phyloP scores from a whole-genome alignment of 345 rosid species.

The Abelmoschus esculentus region DNA sequence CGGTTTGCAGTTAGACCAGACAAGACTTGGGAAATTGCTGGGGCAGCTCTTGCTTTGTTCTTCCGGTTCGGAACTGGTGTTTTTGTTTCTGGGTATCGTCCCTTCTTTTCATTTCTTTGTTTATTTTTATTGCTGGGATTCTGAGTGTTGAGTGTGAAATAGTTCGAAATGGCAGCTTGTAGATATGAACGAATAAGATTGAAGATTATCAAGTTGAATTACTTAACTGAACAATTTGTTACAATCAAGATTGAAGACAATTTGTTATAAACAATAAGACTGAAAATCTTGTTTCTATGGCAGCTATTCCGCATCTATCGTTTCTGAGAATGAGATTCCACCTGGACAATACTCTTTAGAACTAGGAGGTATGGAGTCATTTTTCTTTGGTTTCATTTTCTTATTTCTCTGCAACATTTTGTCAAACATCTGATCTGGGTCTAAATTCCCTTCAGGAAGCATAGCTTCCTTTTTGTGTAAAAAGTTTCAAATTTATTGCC shows the following conservation, averaged over 20 bases:
- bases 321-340: slow-evolving; percentile 62
- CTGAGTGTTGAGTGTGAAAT: background rate
- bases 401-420: background rate
- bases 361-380: slow-evolving; percentile 41
- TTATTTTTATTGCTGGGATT: background rate
- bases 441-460: background rate
- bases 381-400: slow-evolving; percentile 12
- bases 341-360: slow-evolving; percentile 62
- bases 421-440: background rate
- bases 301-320: slow-evolving; percentile 79
- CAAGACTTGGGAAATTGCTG: slow-evolving; percentile 47
- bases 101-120: background rate
- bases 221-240: background rate
- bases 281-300: slow-evolving; percentile 5
- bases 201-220: background rate
- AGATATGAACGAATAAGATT: background rate
- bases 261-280: background rate
- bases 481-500: background rate
- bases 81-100: slow-evolving; percentile 62
- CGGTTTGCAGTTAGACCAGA: slow-evolving; percentile 52
- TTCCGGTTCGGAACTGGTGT: slow-evolving; percentile 76
- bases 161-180: background rate
- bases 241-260: background rate
- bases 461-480: background rate
- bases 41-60: slow-evolving; percentile 60